Conservation (phyloP, 371 early-diverging fungal genomes). For the Mucor mucedo region DNA sequence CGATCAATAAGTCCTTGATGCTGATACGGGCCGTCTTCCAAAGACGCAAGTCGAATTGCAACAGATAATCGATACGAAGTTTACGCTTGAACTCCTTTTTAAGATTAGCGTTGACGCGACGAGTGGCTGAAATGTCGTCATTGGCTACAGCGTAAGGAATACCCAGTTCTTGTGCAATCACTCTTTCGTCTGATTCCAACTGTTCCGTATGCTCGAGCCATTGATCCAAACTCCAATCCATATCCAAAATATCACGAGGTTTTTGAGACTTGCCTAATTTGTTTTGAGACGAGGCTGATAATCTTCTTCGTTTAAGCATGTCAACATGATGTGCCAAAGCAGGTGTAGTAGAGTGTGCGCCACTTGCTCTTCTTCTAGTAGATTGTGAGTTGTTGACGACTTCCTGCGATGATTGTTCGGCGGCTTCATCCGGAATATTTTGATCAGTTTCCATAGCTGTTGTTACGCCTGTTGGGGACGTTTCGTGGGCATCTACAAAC, state of each 20-base stretch:
- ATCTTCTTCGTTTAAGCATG: constrained; percentile 23
- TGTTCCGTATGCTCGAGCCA: constrained; percentile 41
- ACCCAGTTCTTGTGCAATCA: constrained; percentile 30
- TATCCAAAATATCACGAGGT: constrained; percentile 40
- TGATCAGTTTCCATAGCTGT: neutral
- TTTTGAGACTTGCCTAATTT: constrained; percentile 24
- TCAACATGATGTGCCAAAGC: constrained; percentile 7
- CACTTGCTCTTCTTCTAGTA: constrained; percentile 17
- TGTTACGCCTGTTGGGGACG: neutral
- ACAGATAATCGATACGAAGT: constrained; percentile 79
- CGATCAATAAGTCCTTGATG: constrained; percentile 85
- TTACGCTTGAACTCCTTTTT: constrained; percentile 52
- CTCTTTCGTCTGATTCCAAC: constrained; percentile 34
- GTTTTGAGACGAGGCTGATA: constrained; percentile 27
- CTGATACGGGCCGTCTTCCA: constrained; percentile 88
- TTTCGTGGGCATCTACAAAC: constrained; percentile 6
- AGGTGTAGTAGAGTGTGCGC: neutral
- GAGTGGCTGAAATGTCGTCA: constrained; percentile 3
- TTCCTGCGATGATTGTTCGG: neutral
- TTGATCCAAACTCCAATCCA: constrained; percentile 39
- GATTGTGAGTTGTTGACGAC: neutral
- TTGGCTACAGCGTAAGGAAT: constrained; percentile 16
- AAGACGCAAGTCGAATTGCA: constrained; percentile 82
- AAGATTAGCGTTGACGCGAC: constrained; percentile 23
- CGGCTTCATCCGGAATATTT: neutral